Evolutionary conservation across 2,329 filamentous ascomycete genomes (phyloP).

Genomic region (Didymella sp.): DNA sequence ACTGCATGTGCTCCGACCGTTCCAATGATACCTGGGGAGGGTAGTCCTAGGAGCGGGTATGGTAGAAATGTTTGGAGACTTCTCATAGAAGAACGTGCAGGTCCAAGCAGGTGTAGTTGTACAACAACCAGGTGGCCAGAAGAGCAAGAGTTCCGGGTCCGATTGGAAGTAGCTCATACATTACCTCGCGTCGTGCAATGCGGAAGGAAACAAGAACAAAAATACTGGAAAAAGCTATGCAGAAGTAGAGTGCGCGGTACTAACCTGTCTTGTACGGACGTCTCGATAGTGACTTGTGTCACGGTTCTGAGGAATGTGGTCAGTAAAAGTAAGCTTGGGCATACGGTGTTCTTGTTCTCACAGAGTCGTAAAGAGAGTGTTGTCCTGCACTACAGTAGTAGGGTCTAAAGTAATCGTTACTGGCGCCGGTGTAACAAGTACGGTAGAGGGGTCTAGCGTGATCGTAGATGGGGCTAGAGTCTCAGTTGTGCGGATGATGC

Average conservation of each 20-base stretch:
- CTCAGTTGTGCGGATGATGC: conserved; percentile 10
- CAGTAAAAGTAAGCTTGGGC: background rate
- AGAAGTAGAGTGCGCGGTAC: background rate
- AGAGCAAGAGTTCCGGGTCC: background rate
- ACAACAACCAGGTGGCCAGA: background rate
- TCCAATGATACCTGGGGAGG: background rate
- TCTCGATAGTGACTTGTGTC: conserved; percentile 6
- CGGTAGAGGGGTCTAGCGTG: conserved; percentile 4
- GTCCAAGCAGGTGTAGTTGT: background rate
- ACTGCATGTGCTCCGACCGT: background rate
- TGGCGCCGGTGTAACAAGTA: conserved; percentile 1
- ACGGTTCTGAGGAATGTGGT: background rate
- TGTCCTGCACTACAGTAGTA: conserved; percentile 1
- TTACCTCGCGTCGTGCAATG: conserved; percentile 5
- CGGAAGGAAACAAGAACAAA: background rate
- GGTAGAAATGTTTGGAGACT: background rate
- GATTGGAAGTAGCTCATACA: background rate
- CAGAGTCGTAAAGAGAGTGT: conserved; percentile 3
- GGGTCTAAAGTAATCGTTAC: conserved; percentile 2
- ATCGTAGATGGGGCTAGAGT: conserved; percentile 3
- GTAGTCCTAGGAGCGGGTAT: background rate
- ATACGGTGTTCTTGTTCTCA: background rate
- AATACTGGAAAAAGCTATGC: background rate
- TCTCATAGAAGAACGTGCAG: background rate
- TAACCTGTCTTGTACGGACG: conserved; percentile 14